Base-by-base conservation (phyloP, 2,329 filamentous ascomycete species). In the Ophiostoma populinum region DNA sequence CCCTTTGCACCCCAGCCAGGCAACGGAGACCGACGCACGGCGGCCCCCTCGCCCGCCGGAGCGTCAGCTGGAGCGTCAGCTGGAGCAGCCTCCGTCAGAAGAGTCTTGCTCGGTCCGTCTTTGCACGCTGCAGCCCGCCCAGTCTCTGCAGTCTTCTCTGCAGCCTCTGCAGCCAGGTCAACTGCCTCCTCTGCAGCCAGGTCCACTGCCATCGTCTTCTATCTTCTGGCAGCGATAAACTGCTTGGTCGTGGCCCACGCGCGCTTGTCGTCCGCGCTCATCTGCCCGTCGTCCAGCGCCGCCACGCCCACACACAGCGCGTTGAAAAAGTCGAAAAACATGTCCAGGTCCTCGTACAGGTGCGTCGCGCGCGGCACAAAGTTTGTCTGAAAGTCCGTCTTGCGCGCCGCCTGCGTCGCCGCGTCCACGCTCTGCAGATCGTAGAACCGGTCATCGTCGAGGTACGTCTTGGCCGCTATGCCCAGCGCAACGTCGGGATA, bases 391-490 rank as follows among this genome's bases (percentile, higher is more conserved):
- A 75, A 75, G 6, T 55, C 53, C n/a, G 54, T 42, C 39, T 65
- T 61, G 38, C 63, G 63, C 4, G 46, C 37, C 25, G 58, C 51
- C 0, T 66, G 54, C 0, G 70, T 65, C 29, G 70, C 61, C 20
- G 68, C 66, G 34, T 78, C 80, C 1, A 62, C 57, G 1, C 77
- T 55, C 29, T 67, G n/a, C n/a, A n/a, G n/a, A n/a, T n/a, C n/a
- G n/a, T n/a, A n/a, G n/a, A n/a, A n/a, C n/a, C n/a, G n/a, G n/a
- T n/a, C n/a, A n/a, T n/a, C 43, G 32, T 65, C 58, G 43, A 78
- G 57, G 49, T 81, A 81, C 7, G 78, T 82, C 54, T 83, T 81
- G 26, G 85, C 72, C 1, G 80, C 80, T 41, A 90, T 80, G 19
- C 77, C 80, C 22, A 90, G 65, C 10, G 73, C 77, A 32, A 81